Base-by-base conservation (phyloP, 305 asterid genomes). In the Andrographis paniculata region DNA sequence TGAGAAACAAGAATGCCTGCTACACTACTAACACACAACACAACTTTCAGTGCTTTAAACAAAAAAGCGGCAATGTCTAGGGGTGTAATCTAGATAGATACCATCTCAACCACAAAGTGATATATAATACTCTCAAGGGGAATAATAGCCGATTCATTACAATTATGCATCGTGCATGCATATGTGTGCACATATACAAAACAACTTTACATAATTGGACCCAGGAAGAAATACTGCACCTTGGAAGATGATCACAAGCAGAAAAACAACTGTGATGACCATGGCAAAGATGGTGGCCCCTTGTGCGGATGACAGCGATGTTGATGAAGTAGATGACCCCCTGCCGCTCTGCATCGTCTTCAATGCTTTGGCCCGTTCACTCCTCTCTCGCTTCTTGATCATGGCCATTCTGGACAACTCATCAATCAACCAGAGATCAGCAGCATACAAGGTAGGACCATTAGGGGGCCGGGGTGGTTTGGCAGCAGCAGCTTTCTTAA, bases 391-490 rank as follows among this genome's bases (percentile, higher is more conserved):
- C 53, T 72, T 80, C 60, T 63, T 67, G n/a, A n/a, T n/a, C 33
- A 60, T 65, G 13, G 78, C 72, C 16, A 67, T 45, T 69, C 57
- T 70, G 6, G 81, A 47, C 1, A 77, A 58, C 49, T 80, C 84
- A 58, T 63, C 72, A 8, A 77, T 61, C 70, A 77, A 38, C 46
- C 77, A 69, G 64, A 77, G 52, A 55, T 80, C 92, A 17, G 71
- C 55, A 20, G 84, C 81, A 63, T 77, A 74, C 72, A 80, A 22
- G 1, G 72, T 60, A 2, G 92, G 92, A 13, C 79, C 83, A 55
- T 65, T 77, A 6, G 86, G 92, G 9, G 83, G 87, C n/a, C 84
- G 70, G 2, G 87, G 92, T 0, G 92, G 92, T 54, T 80, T 80
- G 6, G 66, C 55, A 38, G 77, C 60, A 5, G 66, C 55, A 38